These are phyloP conservation scores for Colletotrichum spinosum DNA, from an alignment of 2,329 filamentous ascomycete species.

Conservation along the genomic window DNA sequence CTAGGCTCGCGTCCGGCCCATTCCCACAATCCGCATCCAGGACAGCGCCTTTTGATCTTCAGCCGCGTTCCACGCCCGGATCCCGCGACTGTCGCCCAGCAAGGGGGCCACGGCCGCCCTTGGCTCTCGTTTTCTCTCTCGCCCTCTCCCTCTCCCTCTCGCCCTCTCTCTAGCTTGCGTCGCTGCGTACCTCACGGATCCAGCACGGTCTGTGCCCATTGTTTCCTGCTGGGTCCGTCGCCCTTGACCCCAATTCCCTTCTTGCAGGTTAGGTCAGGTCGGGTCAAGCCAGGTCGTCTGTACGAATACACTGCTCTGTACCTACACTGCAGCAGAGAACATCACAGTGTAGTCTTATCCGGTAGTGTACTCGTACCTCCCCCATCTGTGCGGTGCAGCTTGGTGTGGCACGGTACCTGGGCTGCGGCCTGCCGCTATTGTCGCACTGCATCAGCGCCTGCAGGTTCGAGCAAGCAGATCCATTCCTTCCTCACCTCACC, in stretches of 20 bases:
- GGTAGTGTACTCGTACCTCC: background rate
- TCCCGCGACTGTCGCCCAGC: slow-evolving; percentile 13
- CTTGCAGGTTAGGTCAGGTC: background rate
- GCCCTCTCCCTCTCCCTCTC: too few relatives aligned
- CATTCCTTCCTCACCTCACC: background rate
- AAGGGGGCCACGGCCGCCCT: slow-evolving; percentile 28
- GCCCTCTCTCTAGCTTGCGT: background rate
- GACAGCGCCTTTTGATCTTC: background rate
- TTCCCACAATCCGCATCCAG: slow-evolving; percentile 5
- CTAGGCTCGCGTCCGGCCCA: slow-evolving; percentile 4
- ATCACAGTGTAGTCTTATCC: background rate
- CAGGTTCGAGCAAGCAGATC: too few relatives aligned
- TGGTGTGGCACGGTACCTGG: slow-evolving; percentile 1
- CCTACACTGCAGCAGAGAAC: background rate
- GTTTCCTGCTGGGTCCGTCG: slow-evolving; percentile 25
- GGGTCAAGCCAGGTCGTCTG: slow-evolving; percentile 3
- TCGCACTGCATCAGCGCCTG: slow-evolving; percentile 6
- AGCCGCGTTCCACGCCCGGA: background rate
- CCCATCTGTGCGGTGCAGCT: too few relatives aligned
- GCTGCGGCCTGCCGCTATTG: slow-evolving; percentile 17
- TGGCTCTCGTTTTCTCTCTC: background rate
- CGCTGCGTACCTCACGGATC: slow-evolving; percentile 2
- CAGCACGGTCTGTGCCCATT: slow-evolving; percentile 6
- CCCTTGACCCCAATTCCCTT: slow-evolving; percentile 15
- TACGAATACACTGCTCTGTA: slow-evolving; percentile 20